These are phyloP conservation scores for Wickerhamomyces chaumierensis DNA, from an alignment of 805 yeast genomes.

Conservation along the genomic window DNA sequence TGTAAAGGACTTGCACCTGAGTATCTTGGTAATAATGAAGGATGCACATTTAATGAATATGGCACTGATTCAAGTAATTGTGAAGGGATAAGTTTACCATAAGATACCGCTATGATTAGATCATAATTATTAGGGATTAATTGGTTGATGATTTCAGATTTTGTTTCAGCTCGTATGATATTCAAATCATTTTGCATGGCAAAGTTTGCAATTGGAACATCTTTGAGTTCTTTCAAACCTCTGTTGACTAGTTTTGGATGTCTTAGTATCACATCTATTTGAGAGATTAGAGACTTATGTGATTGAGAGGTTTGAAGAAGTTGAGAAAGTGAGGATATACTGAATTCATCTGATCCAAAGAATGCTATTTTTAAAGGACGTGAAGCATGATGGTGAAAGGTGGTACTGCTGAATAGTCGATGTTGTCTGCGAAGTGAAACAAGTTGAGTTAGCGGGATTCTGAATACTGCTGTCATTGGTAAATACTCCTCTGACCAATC, in stretches of 20 bases:
- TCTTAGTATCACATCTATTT: conserved; percentile 53
- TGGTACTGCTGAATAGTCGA: no score
- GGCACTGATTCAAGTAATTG: conserved; percentile 34
- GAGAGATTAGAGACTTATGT: conserved; percentile 13
- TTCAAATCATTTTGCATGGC: conserved; percentile 25
- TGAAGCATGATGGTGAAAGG: no score
- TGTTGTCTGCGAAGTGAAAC: no score
- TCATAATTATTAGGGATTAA: conserved; percentile 29
- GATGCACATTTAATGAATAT: conserved; percentile 82
- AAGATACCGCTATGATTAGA: conserved; percentile 84
- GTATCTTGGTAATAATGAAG: conserved; percentile 72
- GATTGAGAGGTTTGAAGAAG: conserved; percentile 18
- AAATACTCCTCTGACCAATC: no score
- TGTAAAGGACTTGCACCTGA: conserved; percentile 91
- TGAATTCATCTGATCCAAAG: conserved; percentile 72
- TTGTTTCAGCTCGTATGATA: conserved; percentile 40
- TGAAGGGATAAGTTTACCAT: conserved; percentile 71
- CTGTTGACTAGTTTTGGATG: conserved; percentile 58
- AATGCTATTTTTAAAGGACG: conserved; percentile 43
- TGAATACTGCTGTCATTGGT: no score
- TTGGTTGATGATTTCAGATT: conserved; percentile 24
- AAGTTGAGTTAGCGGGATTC: no score
- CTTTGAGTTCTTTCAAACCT: conserved; percentile 31
- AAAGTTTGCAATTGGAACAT: conserved; percentile 40
- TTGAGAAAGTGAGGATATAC: conserved; percentile 39